Evolutionary conservation across 2,329 filamentous ascomycete genomes (phyloP).

Genomic region (Lithohypha guttulata): DNA sequence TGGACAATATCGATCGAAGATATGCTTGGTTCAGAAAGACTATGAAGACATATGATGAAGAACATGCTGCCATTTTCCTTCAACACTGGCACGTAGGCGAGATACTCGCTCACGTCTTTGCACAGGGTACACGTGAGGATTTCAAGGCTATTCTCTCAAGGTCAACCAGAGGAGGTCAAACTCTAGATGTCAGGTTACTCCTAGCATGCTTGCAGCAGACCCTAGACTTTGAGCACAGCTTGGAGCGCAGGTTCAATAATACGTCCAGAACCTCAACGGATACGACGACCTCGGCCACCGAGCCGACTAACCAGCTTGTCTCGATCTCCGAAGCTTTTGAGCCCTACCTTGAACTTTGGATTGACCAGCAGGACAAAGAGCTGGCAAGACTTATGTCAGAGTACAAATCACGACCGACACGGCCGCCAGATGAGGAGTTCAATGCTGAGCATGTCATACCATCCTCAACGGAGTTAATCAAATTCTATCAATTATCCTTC

Average conservation of each 20-base stretch:
- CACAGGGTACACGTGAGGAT: constrained; percentile 88
- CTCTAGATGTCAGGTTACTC: constrained; percentile 79
- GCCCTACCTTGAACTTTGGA: constrained; percentile 92
- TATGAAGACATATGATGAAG: constrained; percentile 89
- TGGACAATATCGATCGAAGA: constrained; percentile 90
- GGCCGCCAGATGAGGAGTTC: constrained; percentile 82
- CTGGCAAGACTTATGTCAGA: constrained; percentile 73
- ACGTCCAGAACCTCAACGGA: constrained; percentile 70
- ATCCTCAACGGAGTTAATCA: constrained; percentile 92
- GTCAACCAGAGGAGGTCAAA: constrained; percentile 70
- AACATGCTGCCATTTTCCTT: constrained; percentile 82
- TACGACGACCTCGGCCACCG: constrained; percentile 70
- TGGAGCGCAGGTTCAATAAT: constrained; percentile 72
- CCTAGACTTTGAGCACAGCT: constrained; percentile 85
- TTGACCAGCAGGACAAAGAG: constrained; percentile 88
- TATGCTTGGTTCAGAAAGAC: constrained; percentile 96
- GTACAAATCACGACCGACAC: constrained; percentile 72
- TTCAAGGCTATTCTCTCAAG: constrained; percentile 86
- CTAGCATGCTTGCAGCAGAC: constrained; percentile 89
- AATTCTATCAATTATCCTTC: constrained; percentile 86
- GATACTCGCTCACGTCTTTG: constrained; percentile 80
- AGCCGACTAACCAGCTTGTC: constrained; percentile 69
- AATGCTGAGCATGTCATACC: constrained; percentile 77
- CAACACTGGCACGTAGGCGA: constrained; percentile 82
- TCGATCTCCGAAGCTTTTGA: constrained; percentile 95